Evolutionary conservation across 2,329 filamentous ascomycete species (phyloP).

Genomic region (Colletotrichum higginsianum): DNA sequence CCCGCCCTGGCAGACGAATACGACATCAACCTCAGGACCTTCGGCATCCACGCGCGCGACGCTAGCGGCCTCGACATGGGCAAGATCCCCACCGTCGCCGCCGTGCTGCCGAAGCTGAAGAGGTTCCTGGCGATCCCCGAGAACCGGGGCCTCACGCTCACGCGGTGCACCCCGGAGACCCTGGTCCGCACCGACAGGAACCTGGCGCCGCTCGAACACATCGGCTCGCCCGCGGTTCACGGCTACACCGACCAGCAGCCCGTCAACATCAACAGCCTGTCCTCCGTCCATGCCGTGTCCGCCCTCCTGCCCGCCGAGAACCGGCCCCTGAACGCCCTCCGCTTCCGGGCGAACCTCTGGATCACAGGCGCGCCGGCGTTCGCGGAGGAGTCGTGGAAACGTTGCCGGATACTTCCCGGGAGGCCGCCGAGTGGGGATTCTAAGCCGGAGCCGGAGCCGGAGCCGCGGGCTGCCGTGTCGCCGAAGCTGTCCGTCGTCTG

Average conservation of each 20-base stretch:
- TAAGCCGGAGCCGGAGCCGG: neutral
- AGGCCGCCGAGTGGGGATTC: neutral
- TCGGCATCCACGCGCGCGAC: conserved; percentile 42
- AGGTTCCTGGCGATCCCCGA: conserved; percentile 34
- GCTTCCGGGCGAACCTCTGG: conserved; percentile 45
- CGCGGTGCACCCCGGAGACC: conserved; percentile 40
- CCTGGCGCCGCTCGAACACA: conserved; percentile 41
- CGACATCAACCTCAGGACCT: conserved; percentile 23
- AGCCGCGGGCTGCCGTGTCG: neutral
- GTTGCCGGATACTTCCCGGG: conserved; percentile 37
- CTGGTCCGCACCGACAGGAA: conserved; percentile 40
- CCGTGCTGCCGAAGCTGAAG: conserved; percentile 41
- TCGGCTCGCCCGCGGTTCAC: conserved; percentile 44
- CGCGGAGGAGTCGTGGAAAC: conserved; percentile 43
- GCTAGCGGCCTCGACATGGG: conserved; percentile 42
- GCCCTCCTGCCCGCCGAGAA: conserved; percentile 38
- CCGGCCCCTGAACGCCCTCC: conserved; percentile 41
- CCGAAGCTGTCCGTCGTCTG: conserved; percentile 43
- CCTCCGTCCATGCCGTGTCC: conserved; percentile 44
- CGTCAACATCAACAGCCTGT: conserved; percentile 43
- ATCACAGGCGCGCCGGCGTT: conserved; percentile 40
- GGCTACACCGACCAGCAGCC: conserved; percentile 45
- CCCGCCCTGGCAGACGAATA: neutral
- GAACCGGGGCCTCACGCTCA: conserved; percentile 32
- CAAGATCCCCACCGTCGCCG: conserved; percentile 36